Conservation (phyloP, 23 red algal species). For the Agarophyton chilense region DNA sequence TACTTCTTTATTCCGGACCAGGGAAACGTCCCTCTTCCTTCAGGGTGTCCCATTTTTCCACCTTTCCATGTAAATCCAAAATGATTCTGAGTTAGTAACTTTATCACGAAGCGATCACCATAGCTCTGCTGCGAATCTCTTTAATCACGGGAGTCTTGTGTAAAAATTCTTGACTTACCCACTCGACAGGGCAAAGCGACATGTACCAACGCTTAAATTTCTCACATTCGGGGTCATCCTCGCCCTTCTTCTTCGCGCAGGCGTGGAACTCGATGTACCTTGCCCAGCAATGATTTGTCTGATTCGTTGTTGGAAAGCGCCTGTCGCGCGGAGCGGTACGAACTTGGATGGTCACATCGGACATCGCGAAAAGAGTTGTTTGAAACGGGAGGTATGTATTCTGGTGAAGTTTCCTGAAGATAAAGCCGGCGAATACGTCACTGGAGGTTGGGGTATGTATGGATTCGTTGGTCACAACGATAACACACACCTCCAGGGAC, state of each 20-base stretch:
- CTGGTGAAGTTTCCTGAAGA: not conserved
- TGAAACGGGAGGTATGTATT: not conserved
- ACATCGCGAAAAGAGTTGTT: slow-evolving; percentile 23
- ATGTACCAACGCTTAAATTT: slow-evolving; percentile 96
- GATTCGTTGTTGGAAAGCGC: slow-evolving; percentile 96
- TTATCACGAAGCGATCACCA: not conserved
- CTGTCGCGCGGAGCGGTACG: slow-evolving; percentile 91
- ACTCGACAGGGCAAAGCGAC: slow-evolving; percentile 90
- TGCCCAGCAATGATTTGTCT: slow-evolving; percentile 97
- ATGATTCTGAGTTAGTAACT: not conserved
- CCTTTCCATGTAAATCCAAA: slow-evolving; percentile 35
- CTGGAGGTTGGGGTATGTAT: too few species aligned
- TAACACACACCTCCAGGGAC: too few species aligned
- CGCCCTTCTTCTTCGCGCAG: slow-evolving; percentile 85
- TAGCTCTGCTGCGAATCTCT: too few species aligned
- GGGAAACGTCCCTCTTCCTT: slow-evolving; percentile 89
- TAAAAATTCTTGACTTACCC: slow-evolving; percentile 66
- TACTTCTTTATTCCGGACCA: slow-evolving; percentile 69
- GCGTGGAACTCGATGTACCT: slow-evolving; percentile 97
- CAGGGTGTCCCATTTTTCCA: slow-evolving; percentile 95
- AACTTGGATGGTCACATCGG: slow-evolving; percentile 70
- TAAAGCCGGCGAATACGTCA: not conserved
- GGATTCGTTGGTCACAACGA: too few species aligned
- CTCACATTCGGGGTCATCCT: slow-evolving; percentile 94
- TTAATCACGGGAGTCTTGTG: not conserved